A percentile compares a stretch with the other conserved stretches of the same genome.
These are phyloP conservation scores for Ambispora gerdemannii DNA, from an alignment of 192 early-diverging fungal genomes.

Conservation along the genomic window DNA sequence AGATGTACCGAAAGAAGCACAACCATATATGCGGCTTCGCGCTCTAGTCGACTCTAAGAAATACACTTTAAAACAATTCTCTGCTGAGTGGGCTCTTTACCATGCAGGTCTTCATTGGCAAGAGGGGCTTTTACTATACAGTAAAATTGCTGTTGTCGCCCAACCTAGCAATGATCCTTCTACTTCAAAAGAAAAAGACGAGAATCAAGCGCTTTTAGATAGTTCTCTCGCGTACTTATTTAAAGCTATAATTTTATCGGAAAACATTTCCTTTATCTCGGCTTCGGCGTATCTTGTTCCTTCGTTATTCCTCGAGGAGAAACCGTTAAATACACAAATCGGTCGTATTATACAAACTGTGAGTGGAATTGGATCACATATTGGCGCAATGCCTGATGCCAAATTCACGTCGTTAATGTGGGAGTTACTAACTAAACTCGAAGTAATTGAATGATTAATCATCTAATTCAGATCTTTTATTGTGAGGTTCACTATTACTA, in stretches of 20 bases:
- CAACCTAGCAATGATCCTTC: background rate
- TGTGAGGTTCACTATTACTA: too few species aligned
- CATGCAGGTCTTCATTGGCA: background rate
- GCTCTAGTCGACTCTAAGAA: too few species aligned
- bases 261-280: background rate
- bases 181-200: background rate
- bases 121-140: background rate
- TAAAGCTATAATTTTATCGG: background rate
- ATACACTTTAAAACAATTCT: too few species aligned
- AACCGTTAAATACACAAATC: too few species aligned
- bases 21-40: too few species aligned
- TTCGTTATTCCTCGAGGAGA: too few species aligned
- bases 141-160: background rate
- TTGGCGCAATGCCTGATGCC: background rate
- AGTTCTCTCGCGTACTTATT: background rate
- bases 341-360: too few species aligned
- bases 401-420: background rate
- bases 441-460: too few species aligned
- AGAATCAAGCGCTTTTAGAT: background rate
- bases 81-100: background rate
- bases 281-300: background rate
- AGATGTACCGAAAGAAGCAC: too few species aligned
- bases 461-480: too few species aligned
- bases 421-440: background rate
- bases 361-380: slow-evolving; percentile 5